Conservation (phyloP, 2,329 filamentous ascomycete species). For the Ophiostoma ulmi region DNA sequence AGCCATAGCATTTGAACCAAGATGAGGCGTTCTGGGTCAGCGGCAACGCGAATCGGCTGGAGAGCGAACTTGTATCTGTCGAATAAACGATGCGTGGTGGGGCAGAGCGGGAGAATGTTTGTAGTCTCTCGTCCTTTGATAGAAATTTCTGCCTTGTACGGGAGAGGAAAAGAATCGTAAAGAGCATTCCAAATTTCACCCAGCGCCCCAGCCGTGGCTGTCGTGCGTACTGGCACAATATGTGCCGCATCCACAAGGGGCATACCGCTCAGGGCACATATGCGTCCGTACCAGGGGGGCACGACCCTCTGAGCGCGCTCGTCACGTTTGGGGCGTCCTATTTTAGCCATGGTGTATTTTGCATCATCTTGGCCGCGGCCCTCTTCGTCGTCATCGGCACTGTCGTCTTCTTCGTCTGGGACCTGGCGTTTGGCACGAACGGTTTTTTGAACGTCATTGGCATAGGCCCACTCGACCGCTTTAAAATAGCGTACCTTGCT, state of each 20-base stretch:
- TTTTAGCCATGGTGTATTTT: too few species aligned
- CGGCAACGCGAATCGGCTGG: too few species aligned
- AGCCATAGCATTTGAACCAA: not conserved
- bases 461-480: not conserved
- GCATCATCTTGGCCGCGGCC: too few species aligned
- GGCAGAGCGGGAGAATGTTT: too few species aligned
- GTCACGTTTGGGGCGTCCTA: too few species aligned
- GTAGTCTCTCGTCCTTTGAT: too few species aligned
- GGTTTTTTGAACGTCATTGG: not conserved
- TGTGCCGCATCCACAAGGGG: not conserved
- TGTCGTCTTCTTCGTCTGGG: not conserved
- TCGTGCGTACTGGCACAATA: not conserved
- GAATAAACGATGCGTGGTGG: too few species aligned
- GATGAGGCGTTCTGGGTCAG: not conserved
- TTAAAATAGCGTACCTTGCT: not conserved
- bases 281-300: not conserved
- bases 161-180: not conserved
- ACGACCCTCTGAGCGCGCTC: not conserved
- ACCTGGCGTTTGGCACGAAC: not conserved
- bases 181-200: not conserved
- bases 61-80: too few species aligned
- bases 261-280: not conserved
- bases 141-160: not conserved
- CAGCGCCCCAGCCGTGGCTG: too few species aligned
- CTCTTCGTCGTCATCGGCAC: too few species aligned